phyloP scores from a whole-genome alignment of 1,284 basidiomycete species.

The Ustilago lituana region DNA sequence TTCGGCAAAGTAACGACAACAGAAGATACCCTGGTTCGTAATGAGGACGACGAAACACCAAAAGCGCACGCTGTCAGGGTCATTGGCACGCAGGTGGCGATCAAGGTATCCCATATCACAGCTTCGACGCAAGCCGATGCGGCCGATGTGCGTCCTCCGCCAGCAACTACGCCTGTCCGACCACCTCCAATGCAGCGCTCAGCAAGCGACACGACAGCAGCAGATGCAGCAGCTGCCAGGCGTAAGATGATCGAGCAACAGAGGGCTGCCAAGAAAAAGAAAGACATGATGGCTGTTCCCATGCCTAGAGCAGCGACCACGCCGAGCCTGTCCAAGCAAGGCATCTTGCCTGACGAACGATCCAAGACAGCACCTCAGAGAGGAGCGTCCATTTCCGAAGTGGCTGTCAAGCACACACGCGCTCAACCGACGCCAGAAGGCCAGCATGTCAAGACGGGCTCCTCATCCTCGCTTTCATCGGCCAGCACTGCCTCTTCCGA shows the following conservation, averaged over 20 bases:
- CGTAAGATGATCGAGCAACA: conserved; percentile 52
- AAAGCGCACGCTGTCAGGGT: conserved; percentile 37
- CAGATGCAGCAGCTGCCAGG: conserved; percentile 37
- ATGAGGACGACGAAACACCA: conserved; percentile 25
- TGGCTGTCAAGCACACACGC: not conserved
- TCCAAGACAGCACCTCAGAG: not conserved
- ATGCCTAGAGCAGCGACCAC: conserved; percentile 30
- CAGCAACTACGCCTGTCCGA: conserved; percentile 4
- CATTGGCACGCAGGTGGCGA: conserved; percentile 23
- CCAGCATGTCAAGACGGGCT: conserved; percentile 32
- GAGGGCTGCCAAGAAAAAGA: conserved; percentile 45
- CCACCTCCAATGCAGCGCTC: conserved; percentile 23
- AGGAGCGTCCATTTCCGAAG: not conserved
- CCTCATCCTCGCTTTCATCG: conserved; percentile 46
- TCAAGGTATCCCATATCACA: conserved; percentile 20
- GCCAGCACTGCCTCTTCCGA: conserved; percentile 15
- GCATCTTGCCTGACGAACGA: not conserved
- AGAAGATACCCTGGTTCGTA: not conserved
- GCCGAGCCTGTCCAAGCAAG: conserved; percentile 8
- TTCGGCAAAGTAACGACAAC: not conserved
- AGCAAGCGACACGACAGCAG: conserved; percentile 18
- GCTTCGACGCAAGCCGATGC: not conserved
- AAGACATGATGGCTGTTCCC: conserved; percentile 23
- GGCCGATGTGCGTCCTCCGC: not conserved
- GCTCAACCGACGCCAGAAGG: conserved; percentile 3